Percentiles rank a stretch among this genome's conserved stretches.
phyloP scores from a whole-genome alignment of 148 eudicot genomes.

The Chenopodium formosanum region DNA sequence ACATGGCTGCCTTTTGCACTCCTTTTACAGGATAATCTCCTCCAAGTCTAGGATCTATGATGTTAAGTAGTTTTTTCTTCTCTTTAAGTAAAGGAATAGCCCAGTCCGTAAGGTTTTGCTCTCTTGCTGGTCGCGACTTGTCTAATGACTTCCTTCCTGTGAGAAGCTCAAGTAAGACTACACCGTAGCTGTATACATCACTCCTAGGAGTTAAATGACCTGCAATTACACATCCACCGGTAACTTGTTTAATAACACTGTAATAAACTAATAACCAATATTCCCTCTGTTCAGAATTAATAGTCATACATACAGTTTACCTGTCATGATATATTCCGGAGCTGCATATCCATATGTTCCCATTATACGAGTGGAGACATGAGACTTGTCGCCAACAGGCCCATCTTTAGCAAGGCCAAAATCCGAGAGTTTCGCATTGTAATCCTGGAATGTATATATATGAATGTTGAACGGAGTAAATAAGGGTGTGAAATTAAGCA shows the following conservation, averaged over 20 bases:
- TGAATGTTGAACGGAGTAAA: not conserved
- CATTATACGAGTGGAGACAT: conserved; percentile 94
- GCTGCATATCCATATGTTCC: conserved; percentile 95
- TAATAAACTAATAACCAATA: not conserved
- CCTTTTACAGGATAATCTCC: conserved; percentile 78
- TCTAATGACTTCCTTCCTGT: conserved; percentile 84
- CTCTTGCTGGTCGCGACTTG: conserved; percentile 71
- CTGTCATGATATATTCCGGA: conserved; percentile 95
- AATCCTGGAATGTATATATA: conserved; percentile 44
- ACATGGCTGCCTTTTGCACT: conserved; percentile 82
- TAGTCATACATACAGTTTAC: conserved; percentile 27
- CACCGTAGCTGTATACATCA: conserved; percentile 87
- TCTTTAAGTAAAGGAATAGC: conserved; percentile 74
- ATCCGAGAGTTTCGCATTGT: conserved; percentile 86
- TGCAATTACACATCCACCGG: conserved; percentile 17
- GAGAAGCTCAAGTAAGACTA: conserved; percentile 78
- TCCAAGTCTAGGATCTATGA: conserved; percentile 66
- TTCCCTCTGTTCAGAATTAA: not conserved
- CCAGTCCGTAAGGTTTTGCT: conserved; percentile 86
- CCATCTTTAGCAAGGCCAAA: conserved; percentile 95
- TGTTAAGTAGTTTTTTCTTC: conserved; percentile 65
- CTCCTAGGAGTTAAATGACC: conserved; percentile 82
- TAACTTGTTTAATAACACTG: not conserved
- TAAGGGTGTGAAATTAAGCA: not conserved
- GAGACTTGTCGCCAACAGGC: conserved; percentile 89